A percentile compares a stretch with the other conserved stretches of the same genome.
phyloP scores from a whole-genome alignment of 1,139 yeast species.

The Ashbya aceris region DNA sequence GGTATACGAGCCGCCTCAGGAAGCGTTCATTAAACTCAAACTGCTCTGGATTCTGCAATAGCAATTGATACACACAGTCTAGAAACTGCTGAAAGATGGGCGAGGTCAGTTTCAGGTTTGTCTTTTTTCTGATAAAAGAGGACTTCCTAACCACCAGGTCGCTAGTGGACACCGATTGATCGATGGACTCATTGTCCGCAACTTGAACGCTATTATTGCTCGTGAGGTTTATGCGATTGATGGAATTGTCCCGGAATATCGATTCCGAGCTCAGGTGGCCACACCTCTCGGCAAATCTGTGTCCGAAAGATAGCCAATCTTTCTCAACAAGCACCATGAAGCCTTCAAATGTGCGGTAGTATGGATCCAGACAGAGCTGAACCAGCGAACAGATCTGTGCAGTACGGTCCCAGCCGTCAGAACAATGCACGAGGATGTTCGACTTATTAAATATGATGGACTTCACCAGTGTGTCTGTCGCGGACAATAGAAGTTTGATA shows the following conservation, averaged over 20 bases:
- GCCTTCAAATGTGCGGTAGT: slow-evolving; percentile 77
- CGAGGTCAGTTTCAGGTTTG: slow-evolving; percentile 50
- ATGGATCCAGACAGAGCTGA: slow-evolving; percentile 85
- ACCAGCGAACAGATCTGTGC: slow-evolving; percentile 79
- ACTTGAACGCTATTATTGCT: slow-evolving; percentile 6
- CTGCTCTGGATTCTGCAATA: slow-evolving; percentile 55
- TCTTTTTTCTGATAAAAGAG: slow-evolving; percentile 29
- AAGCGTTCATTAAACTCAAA: slow-evolving; percentile 90
- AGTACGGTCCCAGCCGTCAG: slow-evolving; percentile 98
- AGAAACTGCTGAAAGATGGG: slow-evolving; percentile 92
- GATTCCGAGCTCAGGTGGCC: slow-evolving; percentile 54
- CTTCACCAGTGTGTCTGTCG: slow-evolving; percentile 70
- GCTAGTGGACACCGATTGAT: slow-evolving; percentile 7
- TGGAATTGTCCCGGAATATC: slow-evolving; percentile 30
- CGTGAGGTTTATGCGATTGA: slow-evolving; percentile 10
- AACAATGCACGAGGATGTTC: slow-evolving; percentile 82
- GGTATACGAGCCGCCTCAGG: slow-evolving; percentile 73
- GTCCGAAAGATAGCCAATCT: slow-evolving; percentile 95
- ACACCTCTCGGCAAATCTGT: slow-evolving; percentile 73
- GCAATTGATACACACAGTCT: slow-evolving; percentile 77
- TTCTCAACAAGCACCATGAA: slow-evolving; percentile 79
- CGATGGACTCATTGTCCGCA: slow-evolving; percentile 7
- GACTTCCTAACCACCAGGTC: slow-evolving; percentile 21
- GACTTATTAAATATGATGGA: slow-evolving; percentile 75
- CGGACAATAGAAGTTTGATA: slow-evolving; percentile 56